Conservation (phyloP, 768 basidiomycete genomes). For the Glaciozyma antarctica region DNA sequence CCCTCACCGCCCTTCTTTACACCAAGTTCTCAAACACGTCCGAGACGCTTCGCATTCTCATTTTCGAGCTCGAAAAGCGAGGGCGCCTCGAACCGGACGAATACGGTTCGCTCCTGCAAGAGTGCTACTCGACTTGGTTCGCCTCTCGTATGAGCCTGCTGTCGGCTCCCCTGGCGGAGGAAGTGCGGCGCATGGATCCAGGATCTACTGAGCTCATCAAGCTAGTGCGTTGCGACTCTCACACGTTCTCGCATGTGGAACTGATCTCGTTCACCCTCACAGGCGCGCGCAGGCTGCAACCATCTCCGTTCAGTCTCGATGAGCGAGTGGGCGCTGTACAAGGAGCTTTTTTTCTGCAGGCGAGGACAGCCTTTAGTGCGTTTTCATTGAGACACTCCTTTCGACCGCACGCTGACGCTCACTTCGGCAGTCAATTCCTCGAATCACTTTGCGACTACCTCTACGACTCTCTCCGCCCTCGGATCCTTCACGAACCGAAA, state of each 20-base stretch:
- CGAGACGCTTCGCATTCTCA: slow-evolving; percentile 60
- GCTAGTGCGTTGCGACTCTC: slow-evolving; percentile 48
- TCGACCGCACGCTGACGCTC: background rate
- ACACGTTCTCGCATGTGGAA: background rate
- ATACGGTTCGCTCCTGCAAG: slow-evolving; percentile 62
- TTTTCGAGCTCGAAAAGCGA: slow-evolving; percentile 75
- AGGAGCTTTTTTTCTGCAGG: slow-evolving; percentile 81
- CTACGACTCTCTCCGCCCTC: slow-evolving; percentile 88
- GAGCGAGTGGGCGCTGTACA: slow-evolving; percentile 78
- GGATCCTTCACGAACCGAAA: slow-evolving; percentile 84
- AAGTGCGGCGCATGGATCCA: slow-evolving; percentile 75
- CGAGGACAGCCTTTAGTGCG: slow-evolving; percentile 62
- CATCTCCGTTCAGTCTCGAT: slow-evolving; percentile 85
- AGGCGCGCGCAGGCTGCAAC: slow-evolving; percentile 86
- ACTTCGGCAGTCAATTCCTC: slow-evolving; percentile 59
- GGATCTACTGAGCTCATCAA: slow-evolving; percentile 73
- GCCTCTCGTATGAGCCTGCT: slow-evolving; percentile 61
- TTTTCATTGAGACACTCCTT: slow-evolving; percentile 32
- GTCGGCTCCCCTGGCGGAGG: slow-evolving; percentile 61
- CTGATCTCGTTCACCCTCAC: background rate
- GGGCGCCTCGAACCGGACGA: slow-evolving; percentile 62
- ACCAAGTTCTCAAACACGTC: slow-evolving; percentile 72
- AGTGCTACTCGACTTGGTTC: slow-evolving; percentile 83
- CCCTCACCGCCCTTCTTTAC: slow-evolving; percentile 70
- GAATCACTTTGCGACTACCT: slow-evolving; percentile 87